Evolutionary conservation across 306 rosid species (phyloP).

Genomic region (Pachyrhizus erosus): DNA sequence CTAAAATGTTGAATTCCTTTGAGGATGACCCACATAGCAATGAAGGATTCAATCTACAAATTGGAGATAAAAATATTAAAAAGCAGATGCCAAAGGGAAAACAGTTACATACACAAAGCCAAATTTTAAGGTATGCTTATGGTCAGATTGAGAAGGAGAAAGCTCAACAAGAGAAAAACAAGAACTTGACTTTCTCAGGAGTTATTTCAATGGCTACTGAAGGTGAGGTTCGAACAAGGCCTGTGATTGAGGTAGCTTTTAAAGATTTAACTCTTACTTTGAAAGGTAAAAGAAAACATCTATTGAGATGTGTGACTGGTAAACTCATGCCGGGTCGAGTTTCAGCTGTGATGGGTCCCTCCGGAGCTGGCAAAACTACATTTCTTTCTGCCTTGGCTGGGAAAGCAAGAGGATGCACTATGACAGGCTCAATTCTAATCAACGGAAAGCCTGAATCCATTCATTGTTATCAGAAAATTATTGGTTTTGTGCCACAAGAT

Average conservation of each 20-base stretch:
- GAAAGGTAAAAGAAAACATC: slow-evolving; percentile 66
- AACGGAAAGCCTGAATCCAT: slow-evolving; percentile 77
- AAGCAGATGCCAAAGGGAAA: slow-evolving; percentile 67
- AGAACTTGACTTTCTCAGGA: slow-evolving; percentile 78
- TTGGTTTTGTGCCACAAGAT: slow-evolving; percentile 91
- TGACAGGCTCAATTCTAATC: slow-evolving; percentile 67
- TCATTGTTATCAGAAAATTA: slow-evolving; percentile 69
- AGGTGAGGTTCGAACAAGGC: slow-evolving; percentile 62
- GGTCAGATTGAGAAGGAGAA: slow-evolving; percentile 87
- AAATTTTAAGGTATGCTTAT: slow-evolving; percentile 86
- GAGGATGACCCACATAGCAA: slow-evolving; percentile 57
- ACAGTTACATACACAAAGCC: slow-evolving; percentile 69
- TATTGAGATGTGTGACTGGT: slow-evolving; percentile 75
- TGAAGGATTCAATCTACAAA: slow-evolving; percentile 71
- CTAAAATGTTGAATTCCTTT: slow-evolving; percentile 65
- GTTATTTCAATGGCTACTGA: slow-evolving; percentile 77
- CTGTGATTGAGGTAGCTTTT: slow-evolving; percentile 76
- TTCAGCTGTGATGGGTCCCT: slow-evolving; percentile 93
- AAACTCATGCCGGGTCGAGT: slow-evolving; percentile 81
- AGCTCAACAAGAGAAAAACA: slow-evolving; percentile 76
- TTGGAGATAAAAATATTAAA: slow-evolving; percentile 73
- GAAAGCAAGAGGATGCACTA: slow-evolving; percentile 69
- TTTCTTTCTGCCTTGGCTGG: slow-evolving; percentile 85
- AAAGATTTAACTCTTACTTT: slow-evolving; percentile 76
- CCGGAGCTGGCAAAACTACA: slow-evolving; percentile 92